phyloP scores from a whole-genome alignment of 768 basidiomycete species.

The Psilocybe subaeruginosa region DNA sequence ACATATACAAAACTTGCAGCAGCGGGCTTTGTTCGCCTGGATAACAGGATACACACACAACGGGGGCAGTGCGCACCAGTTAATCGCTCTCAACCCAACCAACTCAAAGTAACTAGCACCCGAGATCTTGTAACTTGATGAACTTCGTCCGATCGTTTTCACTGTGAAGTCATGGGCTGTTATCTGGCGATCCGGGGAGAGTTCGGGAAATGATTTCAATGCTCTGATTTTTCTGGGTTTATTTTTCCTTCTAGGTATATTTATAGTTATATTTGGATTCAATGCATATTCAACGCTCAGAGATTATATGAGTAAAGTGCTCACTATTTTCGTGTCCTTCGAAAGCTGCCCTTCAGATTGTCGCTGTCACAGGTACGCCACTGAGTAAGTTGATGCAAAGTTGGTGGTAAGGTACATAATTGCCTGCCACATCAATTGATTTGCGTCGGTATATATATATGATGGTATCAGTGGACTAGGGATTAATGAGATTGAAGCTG shows the following conservation, averaged over 20 bases:
- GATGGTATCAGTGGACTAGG: neutral
- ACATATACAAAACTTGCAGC: neutral
- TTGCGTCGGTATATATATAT: neutral
- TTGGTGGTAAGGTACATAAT: too few relatives aligned
- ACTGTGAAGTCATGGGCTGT: neutral
- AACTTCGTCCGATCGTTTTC: neutral
- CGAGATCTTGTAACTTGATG: neutral
- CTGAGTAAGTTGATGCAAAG: too few relatives aligned
- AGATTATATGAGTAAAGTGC: too few relatives aligned
- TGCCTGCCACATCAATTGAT: too few relatives aligned
- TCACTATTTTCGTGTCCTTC: too few relatives aligned
- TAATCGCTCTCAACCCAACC: neutral
- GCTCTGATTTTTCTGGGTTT: neutral
- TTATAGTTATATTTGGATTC: too few relatives aligned
- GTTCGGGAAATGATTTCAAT: neutral
- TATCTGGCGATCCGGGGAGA: neutral
- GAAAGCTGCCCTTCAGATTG: too few relatives aligned
- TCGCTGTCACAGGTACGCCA: too few relatives aligned
- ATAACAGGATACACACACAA: neutral
- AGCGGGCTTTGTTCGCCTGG: neutral
- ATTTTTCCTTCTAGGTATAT: too few relatives aligned
- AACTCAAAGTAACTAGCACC: neutral
- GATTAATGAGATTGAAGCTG: neutral
- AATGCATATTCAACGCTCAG: too few relatives aligned
- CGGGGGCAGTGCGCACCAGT: neutral